phyloP scores from a whole-genome alignment of 1,139 yeast species.

The Geotrichum carabidarum region DNA sequence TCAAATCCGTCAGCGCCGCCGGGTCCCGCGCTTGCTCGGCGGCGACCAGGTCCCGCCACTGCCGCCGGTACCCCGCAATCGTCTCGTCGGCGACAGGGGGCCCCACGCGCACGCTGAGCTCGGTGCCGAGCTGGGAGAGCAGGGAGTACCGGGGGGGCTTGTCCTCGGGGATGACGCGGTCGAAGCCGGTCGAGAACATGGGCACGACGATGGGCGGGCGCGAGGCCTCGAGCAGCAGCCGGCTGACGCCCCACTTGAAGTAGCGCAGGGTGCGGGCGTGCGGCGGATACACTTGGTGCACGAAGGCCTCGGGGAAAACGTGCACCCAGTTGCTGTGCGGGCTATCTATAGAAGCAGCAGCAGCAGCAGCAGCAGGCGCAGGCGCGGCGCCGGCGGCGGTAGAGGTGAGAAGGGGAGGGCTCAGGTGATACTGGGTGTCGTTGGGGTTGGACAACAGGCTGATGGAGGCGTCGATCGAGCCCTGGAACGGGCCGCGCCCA shows the following conservation, averaged over 20 bases:
- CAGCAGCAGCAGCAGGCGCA: constrained; percentile 3
- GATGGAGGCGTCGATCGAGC: constrained; percentile 84
- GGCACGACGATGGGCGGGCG: constrained; percentile 87
- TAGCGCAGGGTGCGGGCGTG: constrained; percentile 80
- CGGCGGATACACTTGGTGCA: constrained; percentile 77
- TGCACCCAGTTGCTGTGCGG: constrained; percentile 82
- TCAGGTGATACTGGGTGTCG: constrained; percentile 20
- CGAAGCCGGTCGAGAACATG: constrained; percentile 80
- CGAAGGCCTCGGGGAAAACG: constrained; percentile 92
- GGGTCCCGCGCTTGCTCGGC: constrained; percentile 42
- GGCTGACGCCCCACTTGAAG: constrained; percentile 92
- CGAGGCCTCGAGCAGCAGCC: constrained; percentile 76
- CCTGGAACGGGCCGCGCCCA: constrained; percentile 92
- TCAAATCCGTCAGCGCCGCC: constrained; percentile 43
- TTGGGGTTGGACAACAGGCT: constrained; percentile 55
- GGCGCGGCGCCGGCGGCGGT: constrained; percentile 12
- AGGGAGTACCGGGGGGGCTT: constrained; percentile 36
- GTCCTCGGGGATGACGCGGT: constrained; percentile 75
- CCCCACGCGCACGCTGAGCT: constrained; percentile 69
- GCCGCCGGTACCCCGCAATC: constrained; percentile 55
- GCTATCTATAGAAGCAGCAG: constrained; percentile 35
- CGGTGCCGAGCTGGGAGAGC: constrained; percentile 53
- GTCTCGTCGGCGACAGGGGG: constrained; percentile 57
- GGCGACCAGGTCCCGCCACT: constrained; percentile 62
- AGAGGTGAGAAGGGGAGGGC: too few relatives aligned